These are phyloP conservation scores for Mallotus japonicus DNA, from an alignment of 441 rosid genomes.

Conservation along the genomic window DNA sequence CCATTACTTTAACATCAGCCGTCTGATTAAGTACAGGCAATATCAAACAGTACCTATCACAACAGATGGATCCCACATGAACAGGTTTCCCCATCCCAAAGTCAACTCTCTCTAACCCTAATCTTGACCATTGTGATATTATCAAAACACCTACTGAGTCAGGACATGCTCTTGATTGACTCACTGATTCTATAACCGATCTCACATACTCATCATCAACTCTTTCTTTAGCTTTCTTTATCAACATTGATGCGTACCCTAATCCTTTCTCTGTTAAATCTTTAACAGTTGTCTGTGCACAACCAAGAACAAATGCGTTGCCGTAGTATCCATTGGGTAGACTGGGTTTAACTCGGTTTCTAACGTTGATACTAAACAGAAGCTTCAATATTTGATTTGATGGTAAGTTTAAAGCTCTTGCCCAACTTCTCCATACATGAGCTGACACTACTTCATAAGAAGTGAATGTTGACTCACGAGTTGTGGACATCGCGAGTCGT, in stretches of 20 bases:
- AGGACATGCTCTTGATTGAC: constrained; percentile 46
- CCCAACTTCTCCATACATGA: constrained; percentile 89
- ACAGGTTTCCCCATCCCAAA: constrained; percentile 72
- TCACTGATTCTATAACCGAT: constrained; percentile 59
- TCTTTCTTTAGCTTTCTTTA: constrained; percentile 62
- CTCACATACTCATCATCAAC: constrained; percentile 53
- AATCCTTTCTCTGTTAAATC: constrained; percentile 56
- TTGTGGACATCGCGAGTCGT: constrained; percentile 36
- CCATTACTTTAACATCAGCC: constrained; percentile 67
- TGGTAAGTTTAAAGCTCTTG: constrained; percentile 56
- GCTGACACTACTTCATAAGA: constrained; percentile 75
- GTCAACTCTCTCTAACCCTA: constrained; percentile 73
- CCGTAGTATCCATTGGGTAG: constrained; percentile 74
- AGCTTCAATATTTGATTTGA: constrained; percentile 62
- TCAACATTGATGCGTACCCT: constrained; percentile 50
- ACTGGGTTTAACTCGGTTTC: constrained; percentile 66
- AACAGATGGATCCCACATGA: constrained; percentile 61
- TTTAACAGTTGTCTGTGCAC: constrained; percentile 54
- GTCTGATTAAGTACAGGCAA: constrained; percentile 50
- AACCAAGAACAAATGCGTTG: constrained; percentile 75
- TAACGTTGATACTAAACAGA: constrained; percentile 60
- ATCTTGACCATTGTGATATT: constrained; percentile 77
- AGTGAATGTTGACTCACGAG: constrained; percentile 36
- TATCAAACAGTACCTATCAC: constrained; percentile 67
- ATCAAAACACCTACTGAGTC: constrained; percentile 76